Percentiles rank a stretch among this genome's conserved stretches.
These are phyloP conservation scores for Ophiostoma tasmaniense DNA, from an alignment of 2,329 filamentous ascomycete species.

Conservation along the genomic window DNA sequence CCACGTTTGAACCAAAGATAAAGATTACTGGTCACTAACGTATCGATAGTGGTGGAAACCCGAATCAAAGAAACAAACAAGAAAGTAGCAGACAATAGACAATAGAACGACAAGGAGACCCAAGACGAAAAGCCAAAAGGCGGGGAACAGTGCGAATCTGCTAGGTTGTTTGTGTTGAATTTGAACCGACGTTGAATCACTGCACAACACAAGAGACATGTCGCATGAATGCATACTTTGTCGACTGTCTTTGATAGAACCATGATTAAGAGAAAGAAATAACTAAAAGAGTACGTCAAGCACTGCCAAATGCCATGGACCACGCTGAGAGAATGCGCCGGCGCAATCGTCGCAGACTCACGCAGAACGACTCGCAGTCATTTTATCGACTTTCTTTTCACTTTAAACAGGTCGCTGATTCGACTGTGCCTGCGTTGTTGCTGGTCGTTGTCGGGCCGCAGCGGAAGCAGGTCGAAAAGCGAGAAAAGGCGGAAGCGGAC, in stretches of 20 bases:
- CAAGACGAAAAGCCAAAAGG: slow-evolving; percentile 1
- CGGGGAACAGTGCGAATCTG: neutral
- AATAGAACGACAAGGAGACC: neutral
- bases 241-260: too few relatives aligned
- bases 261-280: too few relatives aligned
- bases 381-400: neutral
- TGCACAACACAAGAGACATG: neutral
- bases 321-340: neutral
- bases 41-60: neutral
- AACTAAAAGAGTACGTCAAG: too few relatives aligned
- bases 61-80: neutral
- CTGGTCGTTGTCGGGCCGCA: too few relatives aligned
- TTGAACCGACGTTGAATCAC: neutral
- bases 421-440: neutral
- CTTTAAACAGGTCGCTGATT: neutral
- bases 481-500: neutral
- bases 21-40: neutral
- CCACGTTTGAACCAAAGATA: neutral
- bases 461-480: neutral
- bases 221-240: neutral
- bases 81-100: neutral
- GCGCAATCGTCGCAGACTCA: neutral
- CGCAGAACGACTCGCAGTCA: too few relatives aligned
- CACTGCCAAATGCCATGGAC: neutral
- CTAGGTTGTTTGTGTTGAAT: neutral